Evolutionary conservation across 2,329 filamentous ascomycete species (phyloP).

Genomic region (Xylariomycetidae sp.): DNA sequence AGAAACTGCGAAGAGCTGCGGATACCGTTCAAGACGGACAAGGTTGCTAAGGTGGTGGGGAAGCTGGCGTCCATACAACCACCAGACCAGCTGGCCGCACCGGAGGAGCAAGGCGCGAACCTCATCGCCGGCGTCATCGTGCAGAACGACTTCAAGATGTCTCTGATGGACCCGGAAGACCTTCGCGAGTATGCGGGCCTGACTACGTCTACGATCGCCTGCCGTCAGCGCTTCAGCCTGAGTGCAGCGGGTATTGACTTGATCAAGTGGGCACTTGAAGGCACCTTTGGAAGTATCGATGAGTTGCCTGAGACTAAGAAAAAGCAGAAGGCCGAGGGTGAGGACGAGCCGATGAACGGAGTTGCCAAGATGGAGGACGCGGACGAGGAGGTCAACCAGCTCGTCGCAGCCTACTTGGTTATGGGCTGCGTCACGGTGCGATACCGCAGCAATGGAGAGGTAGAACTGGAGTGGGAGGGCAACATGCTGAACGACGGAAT

Average conservation of each 20-base stretch:
- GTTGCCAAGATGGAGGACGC: slow-evolving; percentile 45
- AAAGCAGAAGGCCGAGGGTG: slow-evolving; percentile 35
- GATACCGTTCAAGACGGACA: slow-evolving; percentile 93
- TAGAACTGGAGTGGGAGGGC: slow-evolving; percentile 94
- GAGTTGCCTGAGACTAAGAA: slow-evolving; percentile 53
- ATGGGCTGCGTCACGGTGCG: slow-evolving; percentile 90
- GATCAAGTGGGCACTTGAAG: slow-evolving; percentile 88
- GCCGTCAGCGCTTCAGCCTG: slow-evolving; percentile 83
- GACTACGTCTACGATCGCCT: slow-evolving; percentile 89
- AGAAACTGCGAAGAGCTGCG: slow-evolving; percentile 91
- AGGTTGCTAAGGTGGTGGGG: slow-evolving; percentile 92
- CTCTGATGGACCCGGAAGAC: slow-evolving; percentile 93
- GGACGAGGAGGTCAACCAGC: slow-evolving; percentile 56
- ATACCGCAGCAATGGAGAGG: slow-evolving; percentile 68
- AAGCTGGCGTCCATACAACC: slow-evolving; percentile 79
- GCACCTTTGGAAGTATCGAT: slow-evolving; percentile 85
- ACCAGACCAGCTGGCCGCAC: slow-evolving; percentile 37
- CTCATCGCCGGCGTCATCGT: slow-evolving; percentile 88
- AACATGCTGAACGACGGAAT: slow-evolving; percentile 97
- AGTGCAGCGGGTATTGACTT: slow-evolving; percentile 85
- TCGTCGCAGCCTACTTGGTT: slow-evolving; percentile 58
- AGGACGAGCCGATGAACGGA: slow-evolving; percentile 25
- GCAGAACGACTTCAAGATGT: slow-evolving; percentile 96
- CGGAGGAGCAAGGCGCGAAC: slow-evolving; percentile 30
- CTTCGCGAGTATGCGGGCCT: slow-evolving; percentile 94